Evolutionary conservation across 176 grass and related monocot genomes (phyloP).

Genomic region (Tillandsia fasciculata): DNA sequence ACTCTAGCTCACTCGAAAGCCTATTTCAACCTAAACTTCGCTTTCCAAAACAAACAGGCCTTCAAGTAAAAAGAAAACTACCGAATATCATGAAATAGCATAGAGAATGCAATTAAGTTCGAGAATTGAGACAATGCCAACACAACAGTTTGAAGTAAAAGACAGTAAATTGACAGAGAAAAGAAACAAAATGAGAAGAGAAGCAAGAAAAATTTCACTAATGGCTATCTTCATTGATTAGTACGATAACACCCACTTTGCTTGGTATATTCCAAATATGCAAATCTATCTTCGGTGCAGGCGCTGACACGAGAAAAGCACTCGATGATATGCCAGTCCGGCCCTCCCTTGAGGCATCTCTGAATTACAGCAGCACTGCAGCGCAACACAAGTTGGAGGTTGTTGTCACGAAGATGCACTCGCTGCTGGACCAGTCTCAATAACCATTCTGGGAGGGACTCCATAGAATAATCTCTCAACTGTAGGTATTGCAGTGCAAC

Average conservation of each 20-base stretch:
- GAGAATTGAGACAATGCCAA: too few species aligned
- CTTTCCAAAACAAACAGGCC: too few species aligned
- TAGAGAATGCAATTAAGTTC: too few species aligned
- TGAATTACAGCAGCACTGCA: slow-evolving; percentile 11
- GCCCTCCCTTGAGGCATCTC: slow-evolving; percentile 16
- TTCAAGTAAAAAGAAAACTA: too few species aligned
- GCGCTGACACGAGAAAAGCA: not conserved
- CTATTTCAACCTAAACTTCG: too few species aligned
- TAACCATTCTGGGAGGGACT: too few species aligned
- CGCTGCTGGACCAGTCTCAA: too few species aligned
- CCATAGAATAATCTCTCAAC: too few species aligned
- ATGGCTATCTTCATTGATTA: not conserved
- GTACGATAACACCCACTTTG: not conserved
- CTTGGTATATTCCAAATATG: not conserved
- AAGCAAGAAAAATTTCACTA: not conserved
- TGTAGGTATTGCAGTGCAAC: too few species aligned
- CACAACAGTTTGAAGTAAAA: too few species aligned
- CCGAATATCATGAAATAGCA: too few species aligned
- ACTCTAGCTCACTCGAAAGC: too few species aligned
- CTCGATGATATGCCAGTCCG: slow-evolving; percentile 17
- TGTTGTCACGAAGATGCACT: not conserved
- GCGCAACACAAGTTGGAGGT: not conserved
- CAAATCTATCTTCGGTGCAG: slow-evolving; percentile 12
- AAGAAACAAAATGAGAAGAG: not conserved
- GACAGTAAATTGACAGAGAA: not conserved